Evolutionary conservation across 768 basidiomycete species (phyloP), one percentile per base, ranked within the genome.

Genomic region (Pisolithus tinctorius): DNA sequence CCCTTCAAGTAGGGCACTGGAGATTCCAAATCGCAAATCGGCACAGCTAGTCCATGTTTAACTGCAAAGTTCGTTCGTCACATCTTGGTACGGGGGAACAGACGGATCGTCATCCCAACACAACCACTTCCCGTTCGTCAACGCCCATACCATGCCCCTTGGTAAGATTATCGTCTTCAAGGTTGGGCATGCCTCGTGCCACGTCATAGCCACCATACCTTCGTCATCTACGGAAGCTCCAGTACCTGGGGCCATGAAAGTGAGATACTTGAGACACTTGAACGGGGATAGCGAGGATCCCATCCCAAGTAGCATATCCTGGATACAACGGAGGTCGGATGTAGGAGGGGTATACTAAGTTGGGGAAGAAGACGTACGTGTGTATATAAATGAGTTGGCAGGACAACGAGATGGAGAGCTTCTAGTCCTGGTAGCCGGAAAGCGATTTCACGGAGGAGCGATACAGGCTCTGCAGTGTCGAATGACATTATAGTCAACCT

Each of bases 101-200:
- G 27, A 65, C 38, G 48, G 46, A 20, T 17, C 39, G 42, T 67
- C 61, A 40, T 58, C 55, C 17, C 56, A 46, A 9, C 58, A 61
- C 26, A 56, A 47, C 66, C 66, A 67, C 31, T 49, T 57, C 1
- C 58, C 63, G 16, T 59, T 56, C 40, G 47, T 51, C 58, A 49
- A 56, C 48, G 82, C 83, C 84, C 84, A 86, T 7, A 84, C 76
- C 48, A 74, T 66, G 2, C 84, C 84, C 52, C 74, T 73, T 0
- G 84, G 82, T 0, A 86, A 65, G 14, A 86, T 83, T 48, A 86
- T 80, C 0, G 84, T 84, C 51, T 71, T 71, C 29, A 85, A 69
- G 0, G 82, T 81, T 4, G 81, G 79, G 62, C 83, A 85, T 25
- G 75, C 74, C 20, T 62, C 56, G 49, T 78, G 77, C 83, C 83